phyloP scores from a whole-genome alignment of 306 rosid species.

The Pyrus betulifolia region DNA sequence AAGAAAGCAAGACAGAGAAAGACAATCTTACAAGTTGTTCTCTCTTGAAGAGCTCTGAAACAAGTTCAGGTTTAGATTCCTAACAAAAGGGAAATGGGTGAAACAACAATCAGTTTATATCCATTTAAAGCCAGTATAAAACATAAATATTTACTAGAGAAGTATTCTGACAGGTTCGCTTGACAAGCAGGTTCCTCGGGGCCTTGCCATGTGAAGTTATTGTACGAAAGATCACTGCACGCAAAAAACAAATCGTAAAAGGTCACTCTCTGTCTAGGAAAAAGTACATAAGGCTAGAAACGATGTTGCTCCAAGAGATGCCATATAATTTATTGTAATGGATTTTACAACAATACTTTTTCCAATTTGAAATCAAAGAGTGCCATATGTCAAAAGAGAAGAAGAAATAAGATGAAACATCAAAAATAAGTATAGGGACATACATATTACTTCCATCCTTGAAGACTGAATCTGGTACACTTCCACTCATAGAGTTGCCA shows the following conservation, averaged over 20 bases:
- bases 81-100: conserved; percentile 20
- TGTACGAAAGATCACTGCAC: conserved; percentile 87
- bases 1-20: background rate
- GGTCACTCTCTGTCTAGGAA: background rate
- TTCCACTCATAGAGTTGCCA: conserved; percentile 63
- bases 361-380: too few species aligned
- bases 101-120: conserved; percentile 11
- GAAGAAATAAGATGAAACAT: conserved; percentile 4
- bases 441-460: conserved; percentile 64
- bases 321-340: background rate
- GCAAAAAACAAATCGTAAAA: conserved; percentile 11
- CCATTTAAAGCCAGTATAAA: background rate
- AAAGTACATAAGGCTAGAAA: background rate
- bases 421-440: conserved; percentile 20
- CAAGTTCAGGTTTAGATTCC: conserved; percentile 77
- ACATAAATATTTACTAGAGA: conserved; percentile 8
- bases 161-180: conserved; percentile 39
- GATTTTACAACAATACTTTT: too few species aligned
- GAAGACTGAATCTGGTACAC: conserved; percentile 55
- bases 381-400: background rate
- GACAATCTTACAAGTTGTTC: conserved; percentile 44
- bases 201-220: conserved; percentile 69
- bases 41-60: conserved; percentile 44
- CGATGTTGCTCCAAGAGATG: background rate
- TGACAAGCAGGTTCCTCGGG: conserved; percentile 50